Percentiles rank a stretch among this genome's conserved stretches.
Evolutionary conservation across 371 early-diverging fungal genomes (phyloP).

Genomic region (Mucor lusitanicus): DNA sequence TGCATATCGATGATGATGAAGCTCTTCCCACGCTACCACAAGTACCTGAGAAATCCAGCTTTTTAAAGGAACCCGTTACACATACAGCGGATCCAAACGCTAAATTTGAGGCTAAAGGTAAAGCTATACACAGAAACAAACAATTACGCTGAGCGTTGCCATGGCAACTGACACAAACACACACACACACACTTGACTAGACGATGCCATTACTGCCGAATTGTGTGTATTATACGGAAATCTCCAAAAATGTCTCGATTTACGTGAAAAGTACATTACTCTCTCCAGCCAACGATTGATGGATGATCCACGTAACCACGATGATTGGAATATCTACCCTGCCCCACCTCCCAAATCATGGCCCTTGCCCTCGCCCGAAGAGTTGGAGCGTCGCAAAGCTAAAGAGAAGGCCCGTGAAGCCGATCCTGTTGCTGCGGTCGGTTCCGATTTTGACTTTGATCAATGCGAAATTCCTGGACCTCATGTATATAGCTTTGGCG

Average conservation of each 20-base stretch:
- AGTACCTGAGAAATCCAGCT: slow-evolving; percentile 5
- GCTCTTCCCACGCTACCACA: background rate
- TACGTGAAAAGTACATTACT: slow-evolving; percentile 88
- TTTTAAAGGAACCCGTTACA: background rate
- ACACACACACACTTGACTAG: slow-evolving; percentile 9
- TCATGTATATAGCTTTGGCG: slow-evolving; percentile 39
- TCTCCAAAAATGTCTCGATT: slow-evolving; percentile 72
- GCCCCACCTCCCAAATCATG: slow-evolving; percentile 81
- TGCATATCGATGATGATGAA: background rate
- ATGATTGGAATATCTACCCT: slow-evolving; percentile 89
- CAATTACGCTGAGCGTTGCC: background rate
- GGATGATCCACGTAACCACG: slow-evolving; percentile 87
- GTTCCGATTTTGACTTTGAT: slow-evolving; percentile 63
- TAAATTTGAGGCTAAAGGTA: slow-evolving; percentile 13
- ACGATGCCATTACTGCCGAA: slow-evolving; percentile 57
- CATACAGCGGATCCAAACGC: slow-evolving; percentile 11
- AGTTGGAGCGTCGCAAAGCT: slow-evolving; percentile 43
- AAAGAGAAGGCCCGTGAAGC: slow-evolving; percentile 52
- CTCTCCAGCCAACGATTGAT: slow-evolving; percentile 75
- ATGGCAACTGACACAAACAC: background rate
- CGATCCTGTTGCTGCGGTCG: slow-evolving; percentile 54
- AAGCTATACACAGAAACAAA: background rate
- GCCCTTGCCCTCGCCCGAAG: slow-evolving; percentile 57
- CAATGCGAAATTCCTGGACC: slow-evolving; percentile 67
- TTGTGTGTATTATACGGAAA: slow-evolving; percentile 49